Conservation (phyloP, 2,329 filamentous ascomycete genomes). For the Aspergillus fischeri region DNA sequence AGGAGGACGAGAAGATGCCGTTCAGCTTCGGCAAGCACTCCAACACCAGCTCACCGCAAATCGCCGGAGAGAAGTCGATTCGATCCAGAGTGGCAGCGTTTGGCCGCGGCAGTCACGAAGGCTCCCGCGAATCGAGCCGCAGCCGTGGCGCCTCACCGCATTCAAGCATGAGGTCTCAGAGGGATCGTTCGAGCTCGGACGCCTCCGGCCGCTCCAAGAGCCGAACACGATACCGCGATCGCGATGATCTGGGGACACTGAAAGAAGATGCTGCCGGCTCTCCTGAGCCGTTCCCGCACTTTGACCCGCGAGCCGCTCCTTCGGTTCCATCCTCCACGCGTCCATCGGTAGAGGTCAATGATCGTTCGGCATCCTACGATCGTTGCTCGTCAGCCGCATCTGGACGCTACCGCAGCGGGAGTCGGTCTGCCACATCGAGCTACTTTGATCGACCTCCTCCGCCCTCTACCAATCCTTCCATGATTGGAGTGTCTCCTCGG, state of each 20-base stretch:
- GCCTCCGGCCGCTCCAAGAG: conserved; percentile 53
- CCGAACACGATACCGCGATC: conserved; percentile 49
- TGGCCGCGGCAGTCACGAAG: conserved; percentile 31
- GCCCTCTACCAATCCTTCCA: conserved; percentile 23
- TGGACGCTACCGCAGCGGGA: conserved; percentile 37
- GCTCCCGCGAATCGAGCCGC: conserved; percentile 30
- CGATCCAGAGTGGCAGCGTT: conserved; percentile 26
- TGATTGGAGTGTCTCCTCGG: conserved; percentile 40
- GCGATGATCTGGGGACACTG: conserved; percentile 53
- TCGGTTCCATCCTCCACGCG: conserved; percentile 34
- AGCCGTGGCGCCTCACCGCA: conserved; percentile 36
- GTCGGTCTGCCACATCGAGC: conserved; percentile 31
- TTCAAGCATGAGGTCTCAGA: conserved; percentile 36
- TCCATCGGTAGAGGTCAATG: conserved; percentile 33
- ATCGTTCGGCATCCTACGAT: conserved; percentile 25
- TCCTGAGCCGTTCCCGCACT: conserved; percentile 24
- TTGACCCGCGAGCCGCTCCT: conserved; percentile 18
- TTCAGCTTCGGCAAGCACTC: conserved; percentile 31
- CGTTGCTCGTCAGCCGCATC: conserved; percentile 38
- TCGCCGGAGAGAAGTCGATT: conserved; percentile 26
- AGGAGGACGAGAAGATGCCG: conserved; percentile 33
- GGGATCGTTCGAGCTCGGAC: conserved; percentile 55
- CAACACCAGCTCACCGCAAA: conserved; percentile 37
- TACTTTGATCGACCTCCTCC: conserved; percentile 33
- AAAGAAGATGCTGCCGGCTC: conserved; percentile 40